Evolutionary conservation across 116 monocot species (phyloP), one percentile per base, ranked within the genome.

Genomic region (Cymodocea nodosa): DNA sequence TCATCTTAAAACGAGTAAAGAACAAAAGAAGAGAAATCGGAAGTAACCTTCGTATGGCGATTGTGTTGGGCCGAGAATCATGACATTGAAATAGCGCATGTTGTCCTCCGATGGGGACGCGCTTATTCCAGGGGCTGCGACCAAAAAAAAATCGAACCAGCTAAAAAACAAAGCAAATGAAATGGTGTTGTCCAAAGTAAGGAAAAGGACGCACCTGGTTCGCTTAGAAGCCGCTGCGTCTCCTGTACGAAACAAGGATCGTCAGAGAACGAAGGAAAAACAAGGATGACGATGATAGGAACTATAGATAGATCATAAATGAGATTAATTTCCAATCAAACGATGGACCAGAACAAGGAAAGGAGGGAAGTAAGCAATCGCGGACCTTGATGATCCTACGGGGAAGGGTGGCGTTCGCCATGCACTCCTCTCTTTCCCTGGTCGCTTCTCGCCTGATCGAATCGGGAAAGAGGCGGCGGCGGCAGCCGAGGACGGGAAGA

Each of bases 81-180:
- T 94, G 5, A 94, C 94, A 62, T 89, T 87, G 68, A 94, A 94
- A 65, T 94, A 94, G 14, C 90, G 80, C 89, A 89, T 94, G 54
- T 94, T 94, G 16, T 89, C 94, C 71, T 94, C 94, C 0, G 94
- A 94, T 1, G 94, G 94, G 2, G 90, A 89, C n/a, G 94, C 90
- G 52, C 94, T 94, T 53, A 94, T 94, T 5, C 94, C 94, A 23
- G 94, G 94, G 48, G 94, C 94, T 94, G 63, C 69, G 65, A 44
- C 12, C 44, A 61, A 34, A 34, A 14, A 34, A 11, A 57, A 52
- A 35, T 17, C 9, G 35, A 34, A 68, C 53, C 48, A 40, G 20
- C 35, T 5, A 65, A 34, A 3, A 48, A 6, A 44, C 60, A 40
- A 57, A 39, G 35, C 20, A 19, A 11, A 40, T n/a, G 23, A 4